Evolutionary conservation across 352 stramenopile genomes (phyloP).

Genomic region (Pythium sp.): DNA sequence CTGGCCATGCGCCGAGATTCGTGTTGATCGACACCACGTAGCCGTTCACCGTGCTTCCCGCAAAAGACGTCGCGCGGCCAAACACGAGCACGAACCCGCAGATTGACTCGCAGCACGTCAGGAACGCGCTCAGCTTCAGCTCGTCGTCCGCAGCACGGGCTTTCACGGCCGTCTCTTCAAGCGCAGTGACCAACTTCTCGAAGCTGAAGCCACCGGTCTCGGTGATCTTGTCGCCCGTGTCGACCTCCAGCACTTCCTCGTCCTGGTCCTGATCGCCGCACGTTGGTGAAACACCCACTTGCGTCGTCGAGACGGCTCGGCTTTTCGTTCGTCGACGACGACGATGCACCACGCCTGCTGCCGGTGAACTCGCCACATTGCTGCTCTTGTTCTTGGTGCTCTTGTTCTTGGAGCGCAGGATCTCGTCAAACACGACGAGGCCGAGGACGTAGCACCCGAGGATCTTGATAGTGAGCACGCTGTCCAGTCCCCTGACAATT

Average conservation of each 20-base stretch:
- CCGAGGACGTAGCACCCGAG: conserved; percentile 45
- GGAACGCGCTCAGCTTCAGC: conserved; percentile 48
- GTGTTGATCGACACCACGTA: conserved; percentile 73
- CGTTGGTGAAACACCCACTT: neutral
- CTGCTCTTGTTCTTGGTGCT: conserved; percentile 15
- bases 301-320: neutral
- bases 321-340: conserved; percentile 6
- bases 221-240: conserved; percentile 42
- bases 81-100: conserved; percentile 77
- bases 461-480: conserved; percentile 48
- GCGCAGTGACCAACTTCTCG: conserved; percentile 45
- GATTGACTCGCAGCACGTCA: conserved; percentile 55
- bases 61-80: conserved; percentile 77
- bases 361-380: neutral
- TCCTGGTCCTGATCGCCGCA: conserved; percentile 28
- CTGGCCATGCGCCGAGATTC: conserved; percentile 54
- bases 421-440: conserved; percentile 57
- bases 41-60: conserved; percentile 63
- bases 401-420: conserved; percentile 21
- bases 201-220: conserved; percentile 33
- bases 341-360: neutral
- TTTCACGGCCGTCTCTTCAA: conserved; percentile 33
- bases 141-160: conserved; percentile 31
- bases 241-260: conserved; percentile 54
- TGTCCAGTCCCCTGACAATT: conserved; percentile 37